Evolutionary conservation across 1,139 yeast genomes (phyloP), one percentile per base, ranked within the genome.

Genomic region (Zygotorulaspora mrakii): DNA sequence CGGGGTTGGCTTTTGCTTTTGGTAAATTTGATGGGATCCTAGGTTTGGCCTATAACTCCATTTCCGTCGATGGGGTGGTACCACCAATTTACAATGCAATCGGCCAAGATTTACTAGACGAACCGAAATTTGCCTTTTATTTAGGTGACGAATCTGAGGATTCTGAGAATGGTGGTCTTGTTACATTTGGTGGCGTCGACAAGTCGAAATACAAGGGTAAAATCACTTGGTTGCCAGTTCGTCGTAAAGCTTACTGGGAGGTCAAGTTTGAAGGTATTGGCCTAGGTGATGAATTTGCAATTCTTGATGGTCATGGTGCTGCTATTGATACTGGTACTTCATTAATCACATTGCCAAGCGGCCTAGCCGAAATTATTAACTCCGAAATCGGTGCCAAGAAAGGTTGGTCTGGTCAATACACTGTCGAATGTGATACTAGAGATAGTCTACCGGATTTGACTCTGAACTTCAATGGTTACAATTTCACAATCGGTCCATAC

Each of bases 191-290:
- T 65, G 98, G 98, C 50, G 73, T 81, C 55, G 96, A 89, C 63
- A 74, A 79, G 52, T 64, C 79, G 48, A 76, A 79, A 61, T 87
- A 71, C 67, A 68, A 70, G 35, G 98, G 98, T 50, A 78, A 89
- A 54, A 73, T 91, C 56, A 83, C 91, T 39, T 88, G 94, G 85
- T 76, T 91, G 67, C 98, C 98, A 43, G 94, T 91, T 47, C 87
- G 98, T 73, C 86, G 98, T 76, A 86, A 89, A 79, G 98, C 97
- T 26, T 91, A 91, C 76, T 91, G 98, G 98, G 98, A 91, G 73
- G 98, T 91, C 46, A 76, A 83, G 50, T 82, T 91, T 53, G 87
- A 87, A 56, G 89, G 95, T 55, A 72, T 91, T 61, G 86, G 89
- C 27, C 74, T 91, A 49, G 98, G 98, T 55, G 83, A 82, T 50